Conservation (phyloP, 2,329 filamentous ascomycete genomes). For the Fusarium sp. region DNA sequence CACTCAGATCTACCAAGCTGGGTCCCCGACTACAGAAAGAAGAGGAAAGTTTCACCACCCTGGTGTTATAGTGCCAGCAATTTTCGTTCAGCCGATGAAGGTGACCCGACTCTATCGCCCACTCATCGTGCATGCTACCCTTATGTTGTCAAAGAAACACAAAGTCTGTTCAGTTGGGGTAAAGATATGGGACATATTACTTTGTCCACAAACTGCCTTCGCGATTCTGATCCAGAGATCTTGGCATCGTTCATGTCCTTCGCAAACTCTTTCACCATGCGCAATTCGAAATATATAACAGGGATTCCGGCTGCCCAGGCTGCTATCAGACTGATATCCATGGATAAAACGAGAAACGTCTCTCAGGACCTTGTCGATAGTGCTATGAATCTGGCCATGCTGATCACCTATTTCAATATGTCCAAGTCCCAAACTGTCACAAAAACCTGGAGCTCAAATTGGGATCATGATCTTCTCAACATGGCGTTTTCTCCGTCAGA, state of each 20-base stretch:
- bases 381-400: constrained; percentile 2
- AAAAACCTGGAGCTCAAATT: not conserved
- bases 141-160: not conserved
- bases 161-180: not conserved
- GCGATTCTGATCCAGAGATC: not conserved
- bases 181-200: not conserved
- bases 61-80: not conserved
- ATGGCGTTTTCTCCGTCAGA: not conserved
- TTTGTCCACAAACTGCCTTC: not conserved
- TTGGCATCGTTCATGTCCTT: constrained; percentile 4
- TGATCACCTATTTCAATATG: constrained; percentile 2
- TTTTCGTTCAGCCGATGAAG: not conserved
- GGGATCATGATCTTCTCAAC: not conserved
- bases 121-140: not conserved
- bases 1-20: not conserved
- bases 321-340: not conserved
- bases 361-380: not conserved
- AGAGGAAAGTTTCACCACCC: not conserved
- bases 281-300: not conserved
- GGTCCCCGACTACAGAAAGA: not conserved
- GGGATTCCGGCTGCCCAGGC: not conserved
- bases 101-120: not conserved
- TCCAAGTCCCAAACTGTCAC: not conserved
- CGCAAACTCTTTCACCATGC: constrained; percentile 1
- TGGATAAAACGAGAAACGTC: not conserved